A percentile compares a stretch with the other conserved stretches of the same genome.
Conservation (phyloP, 495 filamentous ascomycete genomes). For the Alectoria sarmentosa region DNA sequence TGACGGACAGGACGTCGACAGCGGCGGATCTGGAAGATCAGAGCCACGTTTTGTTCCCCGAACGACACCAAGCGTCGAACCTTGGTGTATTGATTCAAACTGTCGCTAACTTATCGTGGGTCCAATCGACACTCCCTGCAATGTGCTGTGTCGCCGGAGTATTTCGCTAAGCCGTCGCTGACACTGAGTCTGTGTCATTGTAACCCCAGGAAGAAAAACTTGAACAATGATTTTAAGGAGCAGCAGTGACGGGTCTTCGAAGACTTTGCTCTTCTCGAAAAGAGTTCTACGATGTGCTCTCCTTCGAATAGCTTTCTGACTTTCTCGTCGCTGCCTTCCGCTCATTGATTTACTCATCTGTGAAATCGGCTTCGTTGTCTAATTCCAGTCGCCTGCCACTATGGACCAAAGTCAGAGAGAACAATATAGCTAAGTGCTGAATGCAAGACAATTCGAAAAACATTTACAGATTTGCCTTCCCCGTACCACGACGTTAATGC, state of each 20-base stretch:
- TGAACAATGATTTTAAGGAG: neutral
- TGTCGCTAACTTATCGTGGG: too few species aligned
- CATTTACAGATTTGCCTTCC: neutral
- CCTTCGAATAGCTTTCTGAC: neutral
- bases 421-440: too few species aligned
- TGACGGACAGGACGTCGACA: too few species aligned
- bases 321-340: neutral
- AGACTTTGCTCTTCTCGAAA: neutral
- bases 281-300: neutral
- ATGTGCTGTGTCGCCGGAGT: too few species aligned
- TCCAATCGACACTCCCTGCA: too few species aligned
- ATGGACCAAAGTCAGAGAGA: neutral
- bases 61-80: too few species aligned
- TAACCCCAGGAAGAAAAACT: neutral
- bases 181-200: too few species aligned
- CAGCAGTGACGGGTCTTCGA: neutral
- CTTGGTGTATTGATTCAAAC: too few species aligned
- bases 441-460: neutral
- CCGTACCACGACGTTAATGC: neutral
- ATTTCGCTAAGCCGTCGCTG: too few species aligned
- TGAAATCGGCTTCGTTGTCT: neutral
- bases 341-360: neutral
- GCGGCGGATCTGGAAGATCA: too few species aligned
- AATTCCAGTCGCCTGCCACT: neutral
- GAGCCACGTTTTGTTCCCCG: too few species aligned